Evolutionary conservation across 345 rosid genomes (phyloP).

Genomic region (Eucalyptus brandiana): DNA sequence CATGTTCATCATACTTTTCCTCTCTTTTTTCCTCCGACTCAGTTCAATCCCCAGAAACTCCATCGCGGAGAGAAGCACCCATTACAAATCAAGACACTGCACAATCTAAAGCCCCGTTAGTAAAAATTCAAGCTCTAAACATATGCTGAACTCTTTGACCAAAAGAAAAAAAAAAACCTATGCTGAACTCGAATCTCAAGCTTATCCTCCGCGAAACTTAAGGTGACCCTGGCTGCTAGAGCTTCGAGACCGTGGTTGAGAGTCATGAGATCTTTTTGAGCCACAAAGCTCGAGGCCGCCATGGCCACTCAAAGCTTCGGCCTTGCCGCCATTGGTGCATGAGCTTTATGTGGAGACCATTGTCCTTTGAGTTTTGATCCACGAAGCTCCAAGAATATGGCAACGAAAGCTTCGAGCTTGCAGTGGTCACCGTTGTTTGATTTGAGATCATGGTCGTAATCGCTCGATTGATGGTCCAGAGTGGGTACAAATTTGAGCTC

Average conservation of each 20-base stretch:
- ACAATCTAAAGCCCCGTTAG: neutral
- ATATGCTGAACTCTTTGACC: no score
- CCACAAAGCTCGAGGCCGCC: neutral
- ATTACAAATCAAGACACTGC: neutral
- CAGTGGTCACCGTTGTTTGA: neutral
- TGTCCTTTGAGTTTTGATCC: neutral
- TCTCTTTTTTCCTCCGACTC: accelerated
- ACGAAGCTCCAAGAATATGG: neutral
- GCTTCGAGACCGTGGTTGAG: neutral
- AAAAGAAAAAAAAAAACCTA: no score
- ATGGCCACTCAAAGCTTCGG: neutral
- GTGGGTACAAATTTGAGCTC: neutral
- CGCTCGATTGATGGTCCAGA: neutral
- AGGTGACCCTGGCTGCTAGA: neutral
- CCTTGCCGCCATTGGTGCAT: neutral
- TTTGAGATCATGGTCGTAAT: neutral
- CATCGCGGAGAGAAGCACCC: neutral
- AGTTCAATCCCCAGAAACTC: accelerated
- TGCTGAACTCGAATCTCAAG: no score
- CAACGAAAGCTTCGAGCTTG: neutral
- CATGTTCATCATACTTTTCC: neutral
- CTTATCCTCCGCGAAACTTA: neutral
- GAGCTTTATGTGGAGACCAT: neutral
- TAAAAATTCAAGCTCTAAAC: neutral
- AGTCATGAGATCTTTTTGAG: neutral